These are phyloP conservation scores for Fusarium kyushuense DNA, from an alignment of 2,329 filamentous ascomycete species.

Conservation along the genomic window DNA sequence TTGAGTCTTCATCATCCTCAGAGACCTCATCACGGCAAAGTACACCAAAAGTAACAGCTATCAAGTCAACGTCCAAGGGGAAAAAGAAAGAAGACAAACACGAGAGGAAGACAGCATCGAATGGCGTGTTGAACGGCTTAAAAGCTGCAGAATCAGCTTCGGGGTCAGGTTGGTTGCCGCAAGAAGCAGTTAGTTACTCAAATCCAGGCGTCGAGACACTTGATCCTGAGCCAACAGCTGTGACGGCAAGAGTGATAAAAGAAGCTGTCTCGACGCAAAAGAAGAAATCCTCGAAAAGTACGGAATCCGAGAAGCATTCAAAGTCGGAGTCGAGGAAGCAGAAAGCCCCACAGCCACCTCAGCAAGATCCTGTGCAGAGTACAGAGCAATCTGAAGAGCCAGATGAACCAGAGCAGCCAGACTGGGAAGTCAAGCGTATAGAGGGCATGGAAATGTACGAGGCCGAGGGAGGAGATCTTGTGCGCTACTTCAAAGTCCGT, in stretches of 20 bases:
- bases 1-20: constrained; percentile 14
- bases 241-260: neutral
- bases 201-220: constrained; percentile 19
- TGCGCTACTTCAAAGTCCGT: constrained; percentile 64
- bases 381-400: constrained; percentile 22
- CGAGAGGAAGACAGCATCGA: neutral
- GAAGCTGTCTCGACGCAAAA: constrained; percentile 14
- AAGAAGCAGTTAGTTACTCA: constrained; percentile 16
- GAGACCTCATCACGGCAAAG: constrained; percentile 12
- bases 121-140: neutral
- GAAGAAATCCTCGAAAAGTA: constrained; percentile 5
- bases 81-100: constrained; percentile 4
- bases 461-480: constrained; percentile 51
- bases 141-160: constrained; percentile 1
- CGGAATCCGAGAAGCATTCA: neutral
- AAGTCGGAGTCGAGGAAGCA: neutral
- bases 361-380: neutral
- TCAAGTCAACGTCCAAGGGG: neutral
- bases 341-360: neutral
- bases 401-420: constrained; percentile 11
- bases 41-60: constrained; percentile 12
- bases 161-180: constrained; percentile 4
- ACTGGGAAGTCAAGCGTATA: constrained; percentile 60
- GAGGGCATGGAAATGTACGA: constrained; percentile 57
- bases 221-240: neutral